phyloP scores from a whole-genome alignment of 306 rosid genomes.

The Pyrus pyrifolia region DNA sequence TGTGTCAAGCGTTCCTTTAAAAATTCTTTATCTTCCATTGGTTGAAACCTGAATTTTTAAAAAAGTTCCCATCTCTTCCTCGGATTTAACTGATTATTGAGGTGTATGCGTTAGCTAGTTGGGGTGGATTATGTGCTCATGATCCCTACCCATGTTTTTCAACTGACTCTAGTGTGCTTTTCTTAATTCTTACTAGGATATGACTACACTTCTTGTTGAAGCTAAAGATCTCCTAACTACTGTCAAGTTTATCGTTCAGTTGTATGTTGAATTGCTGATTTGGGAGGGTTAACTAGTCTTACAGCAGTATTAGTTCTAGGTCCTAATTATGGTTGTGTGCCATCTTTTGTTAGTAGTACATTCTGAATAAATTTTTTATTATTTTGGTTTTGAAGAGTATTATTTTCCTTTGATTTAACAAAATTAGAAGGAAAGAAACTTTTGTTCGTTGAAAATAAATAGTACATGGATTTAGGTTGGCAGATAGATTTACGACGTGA shows the following conservation, averaged over 20 bases:
- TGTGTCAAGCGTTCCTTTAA: not conserved
- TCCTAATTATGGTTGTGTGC: not conserved
- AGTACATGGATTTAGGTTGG: not conserved
- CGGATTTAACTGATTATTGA: not conserved
- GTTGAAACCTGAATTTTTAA: not conserved
- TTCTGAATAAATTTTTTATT: not conserved
- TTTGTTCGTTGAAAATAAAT: not conserved
- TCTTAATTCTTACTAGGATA: not conserved
- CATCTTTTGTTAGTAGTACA: not conserved
- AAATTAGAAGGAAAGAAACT: not conserved
- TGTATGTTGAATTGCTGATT: not conserved
- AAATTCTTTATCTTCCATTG: not conserved
- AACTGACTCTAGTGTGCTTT: not conserved
- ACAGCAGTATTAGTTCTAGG: not conserved
- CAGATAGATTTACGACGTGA: not conserved
- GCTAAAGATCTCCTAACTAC: not conserved
- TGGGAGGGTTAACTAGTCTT: not conserved
- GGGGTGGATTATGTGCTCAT: not conserved
- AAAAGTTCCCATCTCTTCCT: not conserved
- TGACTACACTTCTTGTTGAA: not conserved
- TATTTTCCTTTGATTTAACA: not conserved
- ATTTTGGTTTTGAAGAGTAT: not conserved
- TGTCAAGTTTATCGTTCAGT: not conserved
- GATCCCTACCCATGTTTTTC: not conserved
- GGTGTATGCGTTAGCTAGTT: not conserved